Evolutionary conservation across 768 basidiomycete species (phyloP).

Genomic region (Leucogyrophana mollusca): DNA sequence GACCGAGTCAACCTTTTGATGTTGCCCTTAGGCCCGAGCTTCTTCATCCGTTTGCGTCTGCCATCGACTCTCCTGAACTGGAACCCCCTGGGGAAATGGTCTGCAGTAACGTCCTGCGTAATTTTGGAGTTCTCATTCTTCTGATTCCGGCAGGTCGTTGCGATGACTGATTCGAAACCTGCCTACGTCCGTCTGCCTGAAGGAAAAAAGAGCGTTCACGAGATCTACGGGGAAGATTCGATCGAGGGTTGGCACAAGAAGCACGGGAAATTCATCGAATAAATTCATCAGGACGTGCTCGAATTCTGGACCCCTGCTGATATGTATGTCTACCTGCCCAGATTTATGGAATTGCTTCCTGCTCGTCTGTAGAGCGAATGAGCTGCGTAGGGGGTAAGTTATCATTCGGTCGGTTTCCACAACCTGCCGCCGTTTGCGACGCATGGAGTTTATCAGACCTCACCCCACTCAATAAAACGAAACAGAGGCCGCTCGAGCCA

Average conservation of each 20-base stretch:
- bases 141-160: constrained; percentile 37
- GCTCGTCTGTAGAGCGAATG: too few relatives aligned
- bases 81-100: constrained; percentile 52
- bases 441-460: too few relatives aligned
- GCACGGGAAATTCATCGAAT: constrained; percentile 40
- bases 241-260: constrained; percentile 64
- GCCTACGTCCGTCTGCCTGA: constrained; percentile 63
- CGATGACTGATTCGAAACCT: constrained; percentile 51
- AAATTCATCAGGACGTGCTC: too few relatives aligned
- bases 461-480: too few relatives aligned
- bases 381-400: too few relatives aligned
- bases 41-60: constrained; percentile 68
- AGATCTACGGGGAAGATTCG: constrained; percentile 42
- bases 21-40: constrained; percentile 50
- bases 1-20: neutral
- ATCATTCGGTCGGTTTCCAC: too few relatives aligned
- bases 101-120: constrained; percentile 17
- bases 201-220: constrained; percentile 47
- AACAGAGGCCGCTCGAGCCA: too few relatives aligned
- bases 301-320: too few relatives aligned
- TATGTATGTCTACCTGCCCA: too few relatives aligned
- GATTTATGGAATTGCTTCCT: too few relatives aligned
- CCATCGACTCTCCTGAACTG: constrained; percentile 60
- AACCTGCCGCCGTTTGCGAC: too few relatives aligned
- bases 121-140: too few relatives aligned